Evolutionary conservation across 345 rosid genomes (phyloP).

Genomic region (Populus tremula): DNA sequence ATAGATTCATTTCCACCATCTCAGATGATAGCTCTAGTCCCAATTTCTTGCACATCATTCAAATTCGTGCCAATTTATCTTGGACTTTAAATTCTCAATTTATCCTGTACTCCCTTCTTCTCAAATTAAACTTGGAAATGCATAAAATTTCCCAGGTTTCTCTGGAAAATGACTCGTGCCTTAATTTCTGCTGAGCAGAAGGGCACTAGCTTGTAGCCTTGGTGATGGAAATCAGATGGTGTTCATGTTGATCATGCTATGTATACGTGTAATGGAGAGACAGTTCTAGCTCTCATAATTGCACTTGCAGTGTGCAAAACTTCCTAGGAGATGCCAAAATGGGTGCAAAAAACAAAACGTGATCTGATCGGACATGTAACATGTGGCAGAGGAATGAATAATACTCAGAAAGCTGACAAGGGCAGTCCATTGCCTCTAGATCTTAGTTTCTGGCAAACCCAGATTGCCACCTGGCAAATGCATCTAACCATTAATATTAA

Average conservation of each 20-base stretch:
- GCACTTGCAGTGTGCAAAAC: neutral
- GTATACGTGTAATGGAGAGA: neutral
- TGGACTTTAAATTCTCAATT: neutral
- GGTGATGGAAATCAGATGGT: neutral
- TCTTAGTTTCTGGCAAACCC: constrained; percentile 8
- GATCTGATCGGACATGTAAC: constrained; percentile 21
- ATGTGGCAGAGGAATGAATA: constrained; percentile 25
- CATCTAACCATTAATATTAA: neutral
- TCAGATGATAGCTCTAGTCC: neutral
- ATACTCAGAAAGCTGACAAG: constrained; percentile 6
- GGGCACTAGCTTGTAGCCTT: neutral
- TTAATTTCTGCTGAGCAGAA: neutral
- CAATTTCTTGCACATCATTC: neutral
- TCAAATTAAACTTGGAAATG: neutral
- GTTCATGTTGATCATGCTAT: neutral
- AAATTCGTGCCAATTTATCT: neutral
- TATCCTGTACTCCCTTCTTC: neutral
- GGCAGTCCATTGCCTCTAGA: neutral
- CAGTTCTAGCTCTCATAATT: neutral
- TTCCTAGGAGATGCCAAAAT: constrained; percentile 14
- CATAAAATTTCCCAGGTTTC: neutral
- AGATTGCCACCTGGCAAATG: neutral
- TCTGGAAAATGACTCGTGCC: neutral
- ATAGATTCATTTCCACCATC: too few relatives aligned
- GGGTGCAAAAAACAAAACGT: neutral